Evolutionary conservation across 805 yeast genomes (phyloP).

Genomic region (Hanseniaspora valbyensis): DNA sequence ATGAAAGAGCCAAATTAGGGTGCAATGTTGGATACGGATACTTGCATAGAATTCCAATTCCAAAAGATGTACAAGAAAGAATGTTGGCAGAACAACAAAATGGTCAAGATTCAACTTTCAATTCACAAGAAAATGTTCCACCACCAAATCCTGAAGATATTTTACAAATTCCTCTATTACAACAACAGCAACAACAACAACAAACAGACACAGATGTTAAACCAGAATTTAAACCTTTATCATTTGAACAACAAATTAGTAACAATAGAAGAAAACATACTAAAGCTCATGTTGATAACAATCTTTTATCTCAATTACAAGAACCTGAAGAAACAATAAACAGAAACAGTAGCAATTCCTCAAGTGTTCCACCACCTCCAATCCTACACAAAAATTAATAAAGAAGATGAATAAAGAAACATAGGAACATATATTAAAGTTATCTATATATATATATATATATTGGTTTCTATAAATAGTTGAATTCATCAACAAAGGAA

Average conservation of each 20-base stretch:
- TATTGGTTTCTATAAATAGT: too few species aligned
- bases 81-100: neutral
- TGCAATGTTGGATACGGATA: slow-evolving; percentile 93
- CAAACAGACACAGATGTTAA: neutral
- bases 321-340: slow-evolving; percentile 7
- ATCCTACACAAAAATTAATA: slow-evolving; percentile 4
- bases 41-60: slow-evolving; percentile 70
- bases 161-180: slow-evolving; percentile 1
- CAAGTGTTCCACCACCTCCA: slow-evolving; percentile 9
- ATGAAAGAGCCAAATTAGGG: slow-evolving; percentile 77
- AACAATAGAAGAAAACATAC: slow-evolving; percentile 10
- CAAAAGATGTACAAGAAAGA: slow-evolving; percentile 11
- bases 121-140: neutral
- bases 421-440: too few species aligned
- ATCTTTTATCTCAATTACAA: slow-evolving; percentile 8
- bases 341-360: neutral
- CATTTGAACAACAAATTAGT: slow-evolving; percentile 14
- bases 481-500: too few species aligned
- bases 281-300: neutral
- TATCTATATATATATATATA: too few species aligned
- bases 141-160: slow-evolving; percentile 4
- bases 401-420: too few species aligned
- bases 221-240: slow-evolving; percentile 10
- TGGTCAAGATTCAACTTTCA: too few species aligned
- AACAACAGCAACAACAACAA: neutral